Evolutionary conservation across 352 stramenopile genomes (phyloP).

Genomic region (Phytophthora multivora): DNA sequence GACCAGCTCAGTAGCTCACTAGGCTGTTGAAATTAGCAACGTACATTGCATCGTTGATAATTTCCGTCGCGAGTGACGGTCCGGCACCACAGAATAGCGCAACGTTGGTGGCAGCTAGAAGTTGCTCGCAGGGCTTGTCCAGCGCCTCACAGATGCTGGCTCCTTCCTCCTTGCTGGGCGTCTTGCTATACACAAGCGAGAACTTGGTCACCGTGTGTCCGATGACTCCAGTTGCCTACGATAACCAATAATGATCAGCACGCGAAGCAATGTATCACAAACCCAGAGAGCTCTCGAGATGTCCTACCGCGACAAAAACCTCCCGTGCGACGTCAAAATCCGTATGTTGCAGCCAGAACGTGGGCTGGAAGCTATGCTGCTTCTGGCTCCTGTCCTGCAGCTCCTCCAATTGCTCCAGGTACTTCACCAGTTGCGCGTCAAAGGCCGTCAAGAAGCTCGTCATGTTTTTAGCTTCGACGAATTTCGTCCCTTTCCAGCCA

Average conservation of each 20-base stretch:
- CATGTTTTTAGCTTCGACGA: constrained; percentile 31
- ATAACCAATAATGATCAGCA: constrained; percentile 7
- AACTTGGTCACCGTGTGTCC: constrained; percentile 88
- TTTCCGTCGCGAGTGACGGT: constrained; percentile 75
- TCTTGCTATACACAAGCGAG: constrained; percentile 86
- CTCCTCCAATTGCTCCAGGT: constrained; percentile 62
- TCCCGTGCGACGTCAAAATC: constrained; percentile 83
- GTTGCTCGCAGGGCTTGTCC: constrained; percentile 78
- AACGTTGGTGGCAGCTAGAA: constrained; percentile 76
- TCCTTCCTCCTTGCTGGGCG: constrained; percentile 64
- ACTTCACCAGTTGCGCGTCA: constrained; percentile 52
- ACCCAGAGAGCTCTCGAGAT: not conserved
- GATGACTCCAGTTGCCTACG: constrained; percentile 68
- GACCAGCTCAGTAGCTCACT: constrained; percentile 9
- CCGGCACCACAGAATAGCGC: constrained; percentile 80
- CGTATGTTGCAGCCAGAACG: constrained; percentile 78
- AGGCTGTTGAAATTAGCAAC: no score
- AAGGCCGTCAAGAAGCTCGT: constrained; percentile 63
- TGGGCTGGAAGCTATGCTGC: constrained; percentile 65
- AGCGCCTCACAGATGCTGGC: constrained; percentile 82
- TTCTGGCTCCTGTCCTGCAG: constrained; percentile 60
- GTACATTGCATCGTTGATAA: constrained; percentile 72
- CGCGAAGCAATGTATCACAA: constrained; percentile 2
- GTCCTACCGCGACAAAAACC: constrained; percentile 73
- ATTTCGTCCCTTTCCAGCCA: constrained; percentile 5